These are phyloP conservation scores for Trametes sanguinea DNA, from an alignment of 768 basidiomycete genomes.

Conservation along the genomic window DNA sequence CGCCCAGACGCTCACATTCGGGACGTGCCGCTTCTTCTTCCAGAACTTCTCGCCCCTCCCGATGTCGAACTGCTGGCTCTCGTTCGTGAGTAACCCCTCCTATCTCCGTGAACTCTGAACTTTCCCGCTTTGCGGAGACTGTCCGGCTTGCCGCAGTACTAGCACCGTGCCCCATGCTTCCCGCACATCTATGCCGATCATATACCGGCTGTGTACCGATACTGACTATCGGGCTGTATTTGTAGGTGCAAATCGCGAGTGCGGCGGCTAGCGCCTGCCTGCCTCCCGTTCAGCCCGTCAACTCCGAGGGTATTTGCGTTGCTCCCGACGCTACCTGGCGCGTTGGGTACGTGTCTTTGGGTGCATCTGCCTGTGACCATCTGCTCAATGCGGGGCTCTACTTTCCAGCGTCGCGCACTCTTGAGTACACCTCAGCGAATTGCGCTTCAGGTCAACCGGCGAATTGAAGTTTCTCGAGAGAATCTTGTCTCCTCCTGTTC, in stretches of 20 bases:
- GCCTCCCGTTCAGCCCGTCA: slow-evolving; percentile 25
- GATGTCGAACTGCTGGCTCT: slow-evolving; percentile 24
- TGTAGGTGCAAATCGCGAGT: slow-evolving; percentile 17
- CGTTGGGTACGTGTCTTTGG: slow-evolving; percentile 14
- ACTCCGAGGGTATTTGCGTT: slow-evolving; percentile 20
- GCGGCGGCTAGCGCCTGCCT: slow-evolving; percentile 23
- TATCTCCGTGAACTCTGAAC: not conserved
- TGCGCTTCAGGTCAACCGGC: too few relatives aligned
- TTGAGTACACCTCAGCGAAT: not conserved
- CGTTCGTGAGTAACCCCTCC: slow-evolving; percentile 13
- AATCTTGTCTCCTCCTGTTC: too few relatives aligned
- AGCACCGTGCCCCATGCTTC: not conserved
- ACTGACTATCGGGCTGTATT: not conserved
- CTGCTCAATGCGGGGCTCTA: not conserved
- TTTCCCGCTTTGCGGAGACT: not conserved
- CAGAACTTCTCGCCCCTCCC: slow-evolving; percentile 22
- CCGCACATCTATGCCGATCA: too few relatives aligned
- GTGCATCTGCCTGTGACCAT: not conserved
- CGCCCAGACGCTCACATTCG: slow-evolving; percentile 25
- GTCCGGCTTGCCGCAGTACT: not conserved
- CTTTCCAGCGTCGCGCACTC: slow-evolving; percentile 7
- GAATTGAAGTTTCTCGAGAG: too few relatives aligned
- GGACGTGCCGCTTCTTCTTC: slow-evolving; percentile 30
- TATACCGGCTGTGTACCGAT: too few relatives aligned
- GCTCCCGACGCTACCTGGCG: slow-evolving; percentile 16